Conservation (phyloP, 1,139 yeast genomes). For the Yamadazyma triangularis region DNA sequence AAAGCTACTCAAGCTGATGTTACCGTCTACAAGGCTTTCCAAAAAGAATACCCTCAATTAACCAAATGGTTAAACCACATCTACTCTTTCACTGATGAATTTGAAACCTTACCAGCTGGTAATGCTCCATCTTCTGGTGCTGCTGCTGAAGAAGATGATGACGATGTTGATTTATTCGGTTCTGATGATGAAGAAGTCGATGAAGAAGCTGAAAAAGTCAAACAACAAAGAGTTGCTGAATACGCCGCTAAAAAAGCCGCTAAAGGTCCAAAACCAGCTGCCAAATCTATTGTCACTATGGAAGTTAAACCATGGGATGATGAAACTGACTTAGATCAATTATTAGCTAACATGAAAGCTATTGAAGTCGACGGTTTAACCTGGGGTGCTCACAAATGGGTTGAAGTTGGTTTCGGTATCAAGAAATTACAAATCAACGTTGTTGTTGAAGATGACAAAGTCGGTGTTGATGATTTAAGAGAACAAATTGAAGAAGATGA, state of each 20-base stretch:
- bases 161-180: constrained; percentile 91
- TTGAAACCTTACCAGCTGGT: constrained; percentile 79
- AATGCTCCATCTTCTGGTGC: constrained; percentile 53
- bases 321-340: constrained; percentile 89
- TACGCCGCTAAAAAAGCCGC: constrained; percentile 97
- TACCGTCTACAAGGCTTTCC: constrained; percentile 91
- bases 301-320: constrained; percentile 99
- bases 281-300: constrained; percentile 93
- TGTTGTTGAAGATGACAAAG: constrained; percentile 96
- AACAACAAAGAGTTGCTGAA: constrained; percentile 96
- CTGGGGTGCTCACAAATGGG: constrained; percentile 98
- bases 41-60: constrained; percentile 86
- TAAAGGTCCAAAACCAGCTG: constrained; percentile 97
- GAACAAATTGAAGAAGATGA: constrained; percentile 85
- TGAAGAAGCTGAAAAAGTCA: constrained; percentile 93
- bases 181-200: constrained; percentile 93
- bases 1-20: constrained; percentile 95
- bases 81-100: constrained; percentile 86
- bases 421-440: constrained; percentile 98
- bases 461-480: constrained; percentile 89
- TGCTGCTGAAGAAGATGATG: constrained; percentile 75
- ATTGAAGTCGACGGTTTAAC: constrained; percentile 86
- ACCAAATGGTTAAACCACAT: constrained; percentile 99
- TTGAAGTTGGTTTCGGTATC: constrained; percentile 99
- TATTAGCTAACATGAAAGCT: constrained; percentile 80